These are phyloP conservation scores for Fusarium sambucinum DNA, from an alignment of 2,329 filamentous ascomycete genomes.

Conservation along the genomic window DNA sequence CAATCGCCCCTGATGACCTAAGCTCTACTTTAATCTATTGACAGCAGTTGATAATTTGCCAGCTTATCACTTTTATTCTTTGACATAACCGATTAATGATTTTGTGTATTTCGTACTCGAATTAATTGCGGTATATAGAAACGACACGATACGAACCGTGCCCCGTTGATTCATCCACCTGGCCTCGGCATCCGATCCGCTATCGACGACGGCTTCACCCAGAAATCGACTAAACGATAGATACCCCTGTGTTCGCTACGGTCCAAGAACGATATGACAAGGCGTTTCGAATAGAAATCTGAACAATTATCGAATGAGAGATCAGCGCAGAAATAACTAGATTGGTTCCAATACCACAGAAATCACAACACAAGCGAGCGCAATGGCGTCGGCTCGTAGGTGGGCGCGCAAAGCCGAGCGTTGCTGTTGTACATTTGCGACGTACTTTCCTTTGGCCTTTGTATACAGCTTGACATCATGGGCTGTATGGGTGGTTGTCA, in stretches of 20 bases:
- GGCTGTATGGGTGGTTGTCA: conserved; percentile 89
- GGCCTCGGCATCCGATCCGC: conserved; percentile 3
- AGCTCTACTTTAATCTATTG: conserved; percentile 27
- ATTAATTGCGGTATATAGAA: not conserved
- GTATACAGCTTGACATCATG: conserved; percentile 92
- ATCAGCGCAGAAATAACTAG: conserved; percentile 2
- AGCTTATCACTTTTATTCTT: conserved; percentile 15
- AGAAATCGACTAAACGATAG: conserved; percentile 14
- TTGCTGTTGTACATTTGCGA: conserved; percentile 81
- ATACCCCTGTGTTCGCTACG: conserved; percentile 27
- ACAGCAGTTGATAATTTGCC: conserved; percentile 11
- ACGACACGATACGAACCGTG: not conserved
- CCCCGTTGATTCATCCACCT: not conserved
- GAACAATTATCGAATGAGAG: conserved; percentile 2
- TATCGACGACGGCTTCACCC: conserved; percentile 25
- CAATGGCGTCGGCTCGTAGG: conserved; percentile 64
- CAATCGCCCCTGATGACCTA: conserved; percentile 47
- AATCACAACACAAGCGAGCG: conserved; percentile 6
- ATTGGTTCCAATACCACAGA: not conserved
- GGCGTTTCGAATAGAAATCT: conserved; percentile 10
- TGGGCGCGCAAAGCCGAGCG: conserved; percentile 81
- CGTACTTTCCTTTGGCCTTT: conserved; percentile 88
- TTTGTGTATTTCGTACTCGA: conserved; percentile 12
- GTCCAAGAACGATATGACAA: conserved; percentile 30
- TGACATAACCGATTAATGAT: conserved; percentile 10